Evolutionary conservation across 1,284 basidiomycete genomes (phyloP).

Genomic region (Ganoderma lucidum): DNA sequence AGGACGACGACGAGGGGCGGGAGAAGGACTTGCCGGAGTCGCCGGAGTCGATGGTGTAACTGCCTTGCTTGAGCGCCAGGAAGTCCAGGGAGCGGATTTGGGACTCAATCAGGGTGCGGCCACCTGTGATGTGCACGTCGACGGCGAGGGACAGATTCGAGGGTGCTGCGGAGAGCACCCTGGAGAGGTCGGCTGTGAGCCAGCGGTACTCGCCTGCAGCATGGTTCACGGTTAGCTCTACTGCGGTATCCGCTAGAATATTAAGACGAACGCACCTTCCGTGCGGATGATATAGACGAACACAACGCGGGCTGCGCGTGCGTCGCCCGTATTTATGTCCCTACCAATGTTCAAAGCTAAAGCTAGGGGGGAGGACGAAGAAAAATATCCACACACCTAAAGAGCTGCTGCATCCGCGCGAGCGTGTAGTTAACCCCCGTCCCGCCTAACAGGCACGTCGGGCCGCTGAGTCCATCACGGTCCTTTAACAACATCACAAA

Average conservation of each 20-base stretch:
- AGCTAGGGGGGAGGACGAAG: not conserved
- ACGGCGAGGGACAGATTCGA: conserved; percentile 28
- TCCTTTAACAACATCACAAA: not conserved
- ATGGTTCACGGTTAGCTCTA: not conserved
- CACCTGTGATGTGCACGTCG: conserved; percentile 33
- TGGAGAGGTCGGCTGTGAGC: conserved; percentile 31
- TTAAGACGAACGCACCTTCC: conserved; percentile 38
- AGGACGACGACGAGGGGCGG: not conserved
- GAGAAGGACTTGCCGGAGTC: not conserved
- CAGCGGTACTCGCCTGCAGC: conserved; percentile 34
- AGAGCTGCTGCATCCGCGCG: conserved; percentile 50
- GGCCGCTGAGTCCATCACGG: not conserved
- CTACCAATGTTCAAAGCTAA: conserved; percentile 11
- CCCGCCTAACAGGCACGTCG: conserved; percentile 44
- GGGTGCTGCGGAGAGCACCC: conserved; percentile 26
- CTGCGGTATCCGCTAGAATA: too few relatives aligned
- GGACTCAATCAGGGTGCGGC: not conserved
- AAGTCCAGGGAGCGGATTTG: not conserved
- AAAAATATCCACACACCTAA: conserved; percentile 44
- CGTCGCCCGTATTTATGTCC: conserved; percentile 37
- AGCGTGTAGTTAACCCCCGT: conserved; percentile 57
- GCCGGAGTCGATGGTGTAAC: not conserved
- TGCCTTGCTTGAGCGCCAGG: conserved; percentile 20
- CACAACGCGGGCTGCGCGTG: conserved; percentile 42
- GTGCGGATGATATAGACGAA: conserved; percentile 54